Conservation (phyloP, 495 filamentous ascomycete genomes). For the Parmelia sp. region DNA sequence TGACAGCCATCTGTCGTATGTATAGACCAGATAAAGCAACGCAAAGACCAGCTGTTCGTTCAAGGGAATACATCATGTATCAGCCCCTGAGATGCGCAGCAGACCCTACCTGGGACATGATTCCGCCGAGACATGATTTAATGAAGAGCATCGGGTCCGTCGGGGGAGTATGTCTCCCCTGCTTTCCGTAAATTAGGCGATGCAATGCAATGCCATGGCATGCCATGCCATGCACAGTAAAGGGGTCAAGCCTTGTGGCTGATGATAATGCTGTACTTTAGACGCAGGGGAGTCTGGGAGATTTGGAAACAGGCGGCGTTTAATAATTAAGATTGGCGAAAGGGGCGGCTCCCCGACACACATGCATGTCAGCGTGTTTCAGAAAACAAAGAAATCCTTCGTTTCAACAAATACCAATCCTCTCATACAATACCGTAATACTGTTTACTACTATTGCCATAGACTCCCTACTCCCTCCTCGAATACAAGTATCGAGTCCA, state of each 20-base stretch:
- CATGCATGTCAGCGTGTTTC: constrained; percentile 12
- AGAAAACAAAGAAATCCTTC: background rate
- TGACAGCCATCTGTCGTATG: background rate
- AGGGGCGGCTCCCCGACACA: constrained; percentile 5
- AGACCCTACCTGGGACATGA: too few species aligned
- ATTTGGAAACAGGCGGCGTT: background rate
- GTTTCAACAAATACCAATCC: background rate
- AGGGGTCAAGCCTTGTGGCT: constrained; percentile 7
- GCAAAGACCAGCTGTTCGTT: background rate
- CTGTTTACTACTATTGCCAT: background rate
- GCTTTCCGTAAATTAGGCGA: background rate
- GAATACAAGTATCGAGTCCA: background rate
- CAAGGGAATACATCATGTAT: background rate
- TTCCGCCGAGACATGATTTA: background rate
- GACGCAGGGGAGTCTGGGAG: constrained; percentile 6
- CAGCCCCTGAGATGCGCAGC: background rate
- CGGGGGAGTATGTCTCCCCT: background rate
- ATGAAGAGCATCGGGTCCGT: background rate
- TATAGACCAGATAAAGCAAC: background rate
- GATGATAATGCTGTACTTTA: background rate
- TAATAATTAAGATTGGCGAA: constrained; percentile 14
- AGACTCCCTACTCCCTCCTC: background rate
- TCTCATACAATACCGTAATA: too few species aligned
- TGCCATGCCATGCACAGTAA: background rate
- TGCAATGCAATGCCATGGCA: background rate